Conservation (phyloP, 1,139 yeast genomes). For the Saccharomyces pastorianus region DNA sequence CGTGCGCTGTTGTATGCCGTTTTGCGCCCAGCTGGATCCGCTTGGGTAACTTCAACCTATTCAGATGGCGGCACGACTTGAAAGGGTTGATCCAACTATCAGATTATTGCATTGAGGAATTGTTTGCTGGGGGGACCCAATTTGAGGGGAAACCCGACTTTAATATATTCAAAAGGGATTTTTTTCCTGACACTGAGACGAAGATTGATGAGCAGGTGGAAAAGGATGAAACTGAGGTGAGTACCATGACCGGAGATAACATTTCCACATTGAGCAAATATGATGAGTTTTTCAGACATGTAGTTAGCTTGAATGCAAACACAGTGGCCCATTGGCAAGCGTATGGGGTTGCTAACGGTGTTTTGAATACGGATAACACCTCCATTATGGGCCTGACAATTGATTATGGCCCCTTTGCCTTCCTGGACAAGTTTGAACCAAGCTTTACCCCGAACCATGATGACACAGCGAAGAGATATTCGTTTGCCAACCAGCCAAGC, state of each 20-base stretch:
- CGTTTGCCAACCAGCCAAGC: conserved; percentile 74
- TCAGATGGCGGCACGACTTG: conserved; percentile 66
- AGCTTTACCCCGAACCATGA: conserved; percentile 84
- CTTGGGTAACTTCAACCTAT: conserved; percentile 82
- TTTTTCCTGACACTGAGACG: conserved; percentile 15
- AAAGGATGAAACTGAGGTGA: conserved; percentile 13
- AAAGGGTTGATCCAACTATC: conserved; percentile 53
- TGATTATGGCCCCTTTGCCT: conserved; percentile 93
- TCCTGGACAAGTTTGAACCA: conserved; percentile 78
- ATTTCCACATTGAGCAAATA: conserved; percentile 49
- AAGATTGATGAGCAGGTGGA: conserved; percentile 1
- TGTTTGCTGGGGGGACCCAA: conserved; percentile 40
- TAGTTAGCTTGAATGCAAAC: conserved; percentile 62
- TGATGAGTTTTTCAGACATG: conserved; percentile 63
- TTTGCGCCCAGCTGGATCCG: conserved; percentile 85
- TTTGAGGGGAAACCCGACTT: conserved; percentile 34
- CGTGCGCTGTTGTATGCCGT: conserved; percentile 78
- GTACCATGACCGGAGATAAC: conserved; percentile 28
- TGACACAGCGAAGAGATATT: conserved; percentile 63
- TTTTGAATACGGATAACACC: conserved; percentile 87
- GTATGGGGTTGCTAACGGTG: conserved; percentile 91
- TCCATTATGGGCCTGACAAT: conserved; percentile 77
- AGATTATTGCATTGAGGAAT: conserved; percentile 64
- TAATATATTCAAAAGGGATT: conserved; percentile 19
- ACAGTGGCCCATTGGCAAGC: conserved; percentile 83